A percentile compares a stretch with the other conserved stretches of the same genome.
phyloP scores from a whole-genome alignment of 768 basidiomycete species.

The Mycena galericulata region DNA sequence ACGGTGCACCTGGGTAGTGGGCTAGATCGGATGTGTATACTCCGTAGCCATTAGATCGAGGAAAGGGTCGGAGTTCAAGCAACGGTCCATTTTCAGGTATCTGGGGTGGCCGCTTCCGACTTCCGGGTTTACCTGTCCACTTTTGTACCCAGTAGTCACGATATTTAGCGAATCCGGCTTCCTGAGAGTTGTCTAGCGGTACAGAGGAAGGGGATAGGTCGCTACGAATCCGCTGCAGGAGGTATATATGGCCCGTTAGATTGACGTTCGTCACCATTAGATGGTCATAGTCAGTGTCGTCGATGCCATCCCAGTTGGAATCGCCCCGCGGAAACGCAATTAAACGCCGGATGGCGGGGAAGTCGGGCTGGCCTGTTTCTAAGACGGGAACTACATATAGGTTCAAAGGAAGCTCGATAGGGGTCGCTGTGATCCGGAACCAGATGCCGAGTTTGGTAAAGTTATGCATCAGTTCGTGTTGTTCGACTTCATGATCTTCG shows the following conservation, averaged over 20 bases:
- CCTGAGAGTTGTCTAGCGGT: constrained; percentile 64
- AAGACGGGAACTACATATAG: constrained; percentile 77
- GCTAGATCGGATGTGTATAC: constrained; percentile 48
- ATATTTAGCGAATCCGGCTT: constrained; percentile 63
- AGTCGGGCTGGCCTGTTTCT: constrained; percentile 65
- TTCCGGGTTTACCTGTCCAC: constrained; percentile 61
- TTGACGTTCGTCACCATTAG: constrained; percentile 67
- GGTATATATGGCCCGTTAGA: constrained; percentile 65
- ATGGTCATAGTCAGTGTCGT: constrained; percentile 60
- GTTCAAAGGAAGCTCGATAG: constrained; percentile 62
- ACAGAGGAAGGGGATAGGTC: constrained; percentile 76
- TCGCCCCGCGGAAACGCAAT: constrained; percentile 63
- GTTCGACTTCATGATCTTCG: constrained; percentile 58
- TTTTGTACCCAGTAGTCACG: constrained; percentile 67
- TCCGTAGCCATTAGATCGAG: constrained; percentile 53
- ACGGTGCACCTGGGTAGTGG: constrained; percentile 38
- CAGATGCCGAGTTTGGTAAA: constrained; percentile 74
- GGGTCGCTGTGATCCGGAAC: constrained; percentile 72
- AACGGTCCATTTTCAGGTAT: constrained; percentile 71
- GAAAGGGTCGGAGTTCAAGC: constrained; percentile 63
- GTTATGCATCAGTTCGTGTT: constrained; percentile 67
- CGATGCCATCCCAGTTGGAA: constrained; percentile 65
- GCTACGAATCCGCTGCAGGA: constrained; percentile 68
- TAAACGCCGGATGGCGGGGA: constrained; percentile 62
- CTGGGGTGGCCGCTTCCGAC: constrained; percentile 46